Conservation (phyloP, 2,329 filamentous ascomycete genomes). For the Monosporascus sp. region DNA sequence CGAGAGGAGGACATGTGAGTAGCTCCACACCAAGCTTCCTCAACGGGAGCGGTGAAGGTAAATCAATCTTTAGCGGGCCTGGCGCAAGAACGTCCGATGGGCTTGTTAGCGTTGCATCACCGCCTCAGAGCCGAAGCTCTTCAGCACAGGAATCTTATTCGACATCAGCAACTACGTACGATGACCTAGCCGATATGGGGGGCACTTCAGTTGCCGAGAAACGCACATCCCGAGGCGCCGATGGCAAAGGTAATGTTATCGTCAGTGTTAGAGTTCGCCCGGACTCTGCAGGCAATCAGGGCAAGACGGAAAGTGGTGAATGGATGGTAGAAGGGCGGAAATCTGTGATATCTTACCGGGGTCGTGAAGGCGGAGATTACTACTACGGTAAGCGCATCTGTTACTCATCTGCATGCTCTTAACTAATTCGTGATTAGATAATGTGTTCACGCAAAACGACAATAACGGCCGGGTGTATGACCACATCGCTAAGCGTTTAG, state of each 20-base stretch:
- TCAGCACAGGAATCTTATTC: slow-evolving; percentile 91
- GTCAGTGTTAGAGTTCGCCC: slow-evolving; percentile 93
- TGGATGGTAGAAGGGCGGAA: slow-evolving; percentile 88
- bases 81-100: slow-evolving; percentile 67
- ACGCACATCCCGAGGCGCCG: slow-evolving; percentile 48
- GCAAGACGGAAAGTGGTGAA: slow-evolving; percentile 62
- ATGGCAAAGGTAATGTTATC: slow-evolving; percentile 89
- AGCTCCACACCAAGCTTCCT: slow-evolving; percentile 65
- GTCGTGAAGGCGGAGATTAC: slow-evolving; percentile 89
- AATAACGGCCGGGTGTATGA: slow-evolving; percentile 96
- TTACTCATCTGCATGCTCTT: slow-evolving; percentile 1
- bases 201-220: slow-evolving; percentile 36
- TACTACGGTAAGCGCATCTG: slow-evolving; percentile 65
- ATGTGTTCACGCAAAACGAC: slow-evolving; percentile 91
- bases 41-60: slow-evolving; percentile 73
- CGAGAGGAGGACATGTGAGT: slow-evolving; percentile 47
- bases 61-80: slow-evolving; percentile 59
- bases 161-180: slow-evolving; percentile 83
- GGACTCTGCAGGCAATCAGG: slow-evolving; percentile 60
- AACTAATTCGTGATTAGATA: slow-evolving; percentile 55
- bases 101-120: slow-evolving; percentile 72
- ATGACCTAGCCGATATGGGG: slow-evolving; percentile 63
- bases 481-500: slow-evolving; percentile 85
- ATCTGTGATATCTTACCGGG: slow-evolving; percentile 75
- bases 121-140: slow-evolving; percentile 83